Evolutionary conservation across 139 green algal species (phyloP).

Genomic region (Asterochloris sp.): DNA sequence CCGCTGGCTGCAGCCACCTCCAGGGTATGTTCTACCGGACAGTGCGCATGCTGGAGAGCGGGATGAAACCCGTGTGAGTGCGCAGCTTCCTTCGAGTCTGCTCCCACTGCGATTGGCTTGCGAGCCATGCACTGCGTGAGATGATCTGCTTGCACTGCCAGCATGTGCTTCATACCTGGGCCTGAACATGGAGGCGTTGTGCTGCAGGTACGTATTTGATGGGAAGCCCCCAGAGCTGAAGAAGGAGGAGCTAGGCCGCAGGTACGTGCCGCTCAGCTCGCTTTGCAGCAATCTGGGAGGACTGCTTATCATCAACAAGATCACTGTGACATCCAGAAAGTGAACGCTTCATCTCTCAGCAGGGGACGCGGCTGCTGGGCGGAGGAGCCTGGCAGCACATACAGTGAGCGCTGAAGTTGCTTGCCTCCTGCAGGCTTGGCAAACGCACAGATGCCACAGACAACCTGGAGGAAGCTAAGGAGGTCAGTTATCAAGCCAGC

Average conservation of each 20-base stretch:
- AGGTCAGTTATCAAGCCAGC: neutral
- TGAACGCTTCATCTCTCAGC: no score
- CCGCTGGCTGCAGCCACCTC: conserved; percentile 53
- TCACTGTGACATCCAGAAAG: no score
- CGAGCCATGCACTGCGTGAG: no score
- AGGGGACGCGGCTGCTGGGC: no score
- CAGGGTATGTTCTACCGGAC: conserved; percentile 97
- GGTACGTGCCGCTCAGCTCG: conserved; percentile 11
- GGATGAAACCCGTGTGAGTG: conserved; percentile 89
- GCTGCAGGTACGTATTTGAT: conserved; percentile 92
- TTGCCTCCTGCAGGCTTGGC: conserved; percentile 7
- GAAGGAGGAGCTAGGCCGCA: conserved; percentile 76
- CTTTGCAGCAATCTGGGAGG: no score
- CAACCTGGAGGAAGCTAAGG: conserved; percentile 22
- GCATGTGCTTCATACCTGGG: no score
- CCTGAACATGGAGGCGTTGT: neutral
- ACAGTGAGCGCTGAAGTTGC: neutral
- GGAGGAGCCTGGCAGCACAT: no score
- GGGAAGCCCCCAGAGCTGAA: conserved; percentile 94
- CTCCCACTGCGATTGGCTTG: neutral
- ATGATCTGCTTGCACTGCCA: no score
- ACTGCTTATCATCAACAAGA: no score
- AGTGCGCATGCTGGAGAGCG: conserved; percentile 89
- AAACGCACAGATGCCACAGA: conserved; percentile 18
- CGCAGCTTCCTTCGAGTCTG: neutral